Evolutionary conservation across 176 grass and related monocot species (phyloP).

Genomic region (Musa acuminata): DNA sequence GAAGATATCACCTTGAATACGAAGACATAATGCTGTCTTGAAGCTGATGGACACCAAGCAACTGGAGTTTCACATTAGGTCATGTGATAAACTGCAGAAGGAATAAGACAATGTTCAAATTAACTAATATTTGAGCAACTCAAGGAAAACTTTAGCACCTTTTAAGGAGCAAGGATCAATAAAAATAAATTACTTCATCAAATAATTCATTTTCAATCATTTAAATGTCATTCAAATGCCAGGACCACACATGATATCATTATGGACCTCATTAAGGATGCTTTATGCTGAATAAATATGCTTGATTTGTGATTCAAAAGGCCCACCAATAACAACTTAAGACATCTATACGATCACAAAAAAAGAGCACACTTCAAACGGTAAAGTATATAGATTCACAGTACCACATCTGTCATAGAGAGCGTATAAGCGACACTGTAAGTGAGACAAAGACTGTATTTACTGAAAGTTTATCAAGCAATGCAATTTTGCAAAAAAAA

Average conservation of each 20-base stretch:
- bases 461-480: too few species aligned
- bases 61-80: slow-evolving; percentile 49
- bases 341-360: slow-evolving; percentile 16
- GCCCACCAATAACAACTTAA: slow-evolving; percentile 79
- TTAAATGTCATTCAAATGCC: slow-evolving; percentile 37
- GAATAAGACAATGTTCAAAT: background rate
- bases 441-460: too few species aligned
- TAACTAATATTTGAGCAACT: background rate
- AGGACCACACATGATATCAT: slow-evolving; percentile 57
- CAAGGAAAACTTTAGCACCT: background rate
- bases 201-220: slow-evolving; percentile 37
- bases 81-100: slow-evolving; percentile 47
- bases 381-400: background rate
- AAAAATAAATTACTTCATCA: background rate
- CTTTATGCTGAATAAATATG: slow-evolving; percentile 57
- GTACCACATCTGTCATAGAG: background rate
- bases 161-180: background rate
- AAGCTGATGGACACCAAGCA: slow-evolving; percentile 66
- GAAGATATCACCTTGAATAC: slow-evolving; percentile 41
- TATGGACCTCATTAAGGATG: slow-evolving; percentile 48
- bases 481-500: too few species aligned
- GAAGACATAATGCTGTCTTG: slow-evolving; percentile 50
- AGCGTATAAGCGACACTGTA: too few species aligned
- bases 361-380: background rate
- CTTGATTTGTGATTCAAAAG: slow-evolving; percentile 41